Base-by-base conservation (phyloP, 1,284 basidiomycete species). In the Boletus semigastroideus region DNA sequence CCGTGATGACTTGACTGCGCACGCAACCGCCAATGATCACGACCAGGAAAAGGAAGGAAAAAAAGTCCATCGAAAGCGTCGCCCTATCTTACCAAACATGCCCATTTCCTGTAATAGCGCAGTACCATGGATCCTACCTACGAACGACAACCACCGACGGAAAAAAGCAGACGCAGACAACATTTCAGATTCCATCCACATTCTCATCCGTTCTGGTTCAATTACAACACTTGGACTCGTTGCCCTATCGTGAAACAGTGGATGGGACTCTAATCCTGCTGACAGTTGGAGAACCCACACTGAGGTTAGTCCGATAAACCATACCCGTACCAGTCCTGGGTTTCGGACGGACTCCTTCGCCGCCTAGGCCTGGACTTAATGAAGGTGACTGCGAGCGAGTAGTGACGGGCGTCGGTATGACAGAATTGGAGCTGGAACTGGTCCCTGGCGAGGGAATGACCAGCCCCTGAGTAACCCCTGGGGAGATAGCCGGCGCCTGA, bases 281-380 rank as follows among this genome's bases (percentile, higher is more conserved):
- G 13, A 61, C 17, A 30, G 53, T 27, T 11, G 44, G 38, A 25
- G 62, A 38, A 14, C 39, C 47, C 27, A 57, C 51, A 20, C 45
- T 64, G 41, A 67, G 28, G 34, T 61, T 70, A 38, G 70, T 77
- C 47, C 78, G 74, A 59, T 87, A 87, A 40, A 74, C 71, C 86
- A 87, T 87, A 33, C 85, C 86, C 10, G 84, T 85, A 7, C 86
- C 85, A 14, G 80, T 86, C 34, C 85, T 68, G 14, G 84, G 82
- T 55, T 69, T 77, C 25, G 77, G 81, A 53, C 72, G 78, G 20
- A 75, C 74, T 10, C 55, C 34, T 27, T 67, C 67, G 19, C 65
- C 64, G 16, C 60, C 45, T 22, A 62, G 49, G 28, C 60, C 59
- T 20, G 65, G 49, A 46, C 65, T 61, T 5, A 62, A 54, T 13